Evolutionary conservation across 2,329 filamentous ascomycete species (phyloP).

Genomic region (Colletotrichum sp.): DNA sequence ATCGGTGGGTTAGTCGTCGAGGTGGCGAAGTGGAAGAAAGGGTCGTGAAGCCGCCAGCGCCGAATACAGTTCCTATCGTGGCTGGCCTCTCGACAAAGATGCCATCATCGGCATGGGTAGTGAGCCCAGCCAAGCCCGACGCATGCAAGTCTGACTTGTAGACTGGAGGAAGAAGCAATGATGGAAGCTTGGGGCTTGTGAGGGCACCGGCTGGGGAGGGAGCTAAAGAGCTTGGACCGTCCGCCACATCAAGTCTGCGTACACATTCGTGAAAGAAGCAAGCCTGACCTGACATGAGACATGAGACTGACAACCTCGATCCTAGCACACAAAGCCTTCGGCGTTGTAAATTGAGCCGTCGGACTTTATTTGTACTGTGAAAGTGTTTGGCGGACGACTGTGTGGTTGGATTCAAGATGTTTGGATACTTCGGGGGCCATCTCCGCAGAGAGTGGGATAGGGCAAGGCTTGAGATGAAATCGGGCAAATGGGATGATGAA

Average conservation of each 20-base stretch:
- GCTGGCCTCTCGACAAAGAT: background rate
- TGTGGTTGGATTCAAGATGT: background rate
- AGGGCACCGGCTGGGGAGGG: background rate
- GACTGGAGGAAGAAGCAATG: background rate
- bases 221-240: conserved; percentile 8
- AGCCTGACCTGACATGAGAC: background rate
- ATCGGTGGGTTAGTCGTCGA: background rate
- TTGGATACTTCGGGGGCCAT: background rate
- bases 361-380: background rate
- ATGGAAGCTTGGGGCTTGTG: conserved; percentile 5
- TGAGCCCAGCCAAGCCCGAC: background rate
- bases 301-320: background rate
- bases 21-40: background rate
- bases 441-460: background rate
- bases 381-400: background rate
- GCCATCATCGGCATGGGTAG: background rate
- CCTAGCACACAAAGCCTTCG: background rate
- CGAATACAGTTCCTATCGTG: background rate
- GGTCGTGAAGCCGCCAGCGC: background rate
- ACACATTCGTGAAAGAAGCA: background rate
- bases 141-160: background rate
- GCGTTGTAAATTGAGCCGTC: background rate
- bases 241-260: background rate
- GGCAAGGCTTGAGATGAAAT: background rate
- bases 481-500: background rate